Evolutionary conservation across 352 stramenopile genomes (phyloP), one percentile per base, ranked within the genome.

Genomic region (Globisporangium yorkense): DNA sequence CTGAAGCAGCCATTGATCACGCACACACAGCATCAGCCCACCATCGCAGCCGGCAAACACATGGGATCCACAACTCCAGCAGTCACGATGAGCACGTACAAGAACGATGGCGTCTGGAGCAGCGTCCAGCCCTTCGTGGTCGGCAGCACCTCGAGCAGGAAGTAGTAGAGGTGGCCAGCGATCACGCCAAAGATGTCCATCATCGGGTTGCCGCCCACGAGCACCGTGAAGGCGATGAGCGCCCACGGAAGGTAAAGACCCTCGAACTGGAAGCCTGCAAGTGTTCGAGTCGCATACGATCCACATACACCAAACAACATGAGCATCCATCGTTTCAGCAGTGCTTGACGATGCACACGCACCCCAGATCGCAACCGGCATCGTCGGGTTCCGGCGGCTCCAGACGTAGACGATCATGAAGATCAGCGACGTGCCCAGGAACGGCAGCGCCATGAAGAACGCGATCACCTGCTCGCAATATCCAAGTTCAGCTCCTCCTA

Each of bases 361-460:
- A 90, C 80, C 84, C 86, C 86, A 96, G 62, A 96, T 91, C 5
- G 79, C 72, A 13, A 94, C 84, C 29, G 84, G 80, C 7, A 77
- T 72, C 16, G 87, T 92, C 44, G 87, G 77, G 60, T 96, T 89
- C 10, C 82, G 82, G 43, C 84, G 86, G 63, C 88, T 96, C 88
- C 88, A 96, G 47, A 96, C 75, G 72, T 96, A 96, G 33, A 96
- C 77, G 57, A 96, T 93, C 78, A 92, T 94, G 56, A 96, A 96
- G 67, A 94, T 92, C 31, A 96, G 74, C 40, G 87, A 84, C 43
- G 77, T 75, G 51, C 84, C 86, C 12, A 96, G 67, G 70, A 96
- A 96, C 40, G 78, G 79, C 15, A 95, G 69, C 21, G 65, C 72
- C 77, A 95, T 90, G 64, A 94, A 87, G 62, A 91, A 91, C 37